Percentiles rank a stretch among this genome's conserved stretches.
Conservation (phyloP, 2,329 filamentous ascomycete species). For the Fusarium papillatum region DNA sequence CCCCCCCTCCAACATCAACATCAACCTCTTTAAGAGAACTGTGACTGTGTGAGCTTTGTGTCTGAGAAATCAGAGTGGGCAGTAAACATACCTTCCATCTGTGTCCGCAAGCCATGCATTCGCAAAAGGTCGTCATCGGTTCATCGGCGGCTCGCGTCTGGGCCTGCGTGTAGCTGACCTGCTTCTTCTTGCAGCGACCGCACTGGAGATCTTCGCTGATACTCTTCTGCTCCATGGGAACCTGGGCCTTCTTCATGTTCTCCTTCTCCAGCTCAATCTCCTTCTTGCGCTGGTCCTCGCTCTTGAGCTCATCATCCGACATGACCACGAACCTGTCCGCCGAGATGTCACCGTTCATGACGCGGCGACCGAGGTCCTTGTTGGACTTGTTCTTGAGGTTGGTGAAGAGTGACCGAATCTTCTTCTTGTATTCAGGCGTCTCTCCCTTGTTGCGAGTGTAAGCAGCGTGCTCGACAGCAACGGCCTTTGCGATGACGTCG, state of each 20-base stretch:
- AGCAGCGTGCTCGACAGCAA: constrained; percentile 88
- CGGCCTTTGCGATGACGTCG: constrained; percentile 78
- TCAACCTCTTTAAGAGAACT: constrained; percentile 40
- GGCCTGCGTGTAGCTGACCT: constrained; percentile 95
- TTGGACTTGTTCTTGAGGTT: constrained; percentile 97
- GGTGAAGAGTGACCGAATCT: constrained; percentile 92
- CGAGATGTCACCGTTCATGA: constrained; percentile 81
- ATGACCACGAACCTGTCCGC: constrained; percentile 85
- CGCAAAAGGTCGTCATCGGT: constrained; percentile 85
- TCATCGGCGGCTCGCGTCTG: constrained; percentile 97
- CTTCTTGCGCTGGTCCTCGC: constrained; percentile 81
- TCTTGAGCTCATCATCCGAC: constrained; percentile 93
- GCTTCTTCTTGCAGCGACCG: constrained; percentile 92
- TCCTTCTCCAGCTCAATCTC: constrained; percentile 86
- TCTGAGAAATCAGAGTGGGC: no score
- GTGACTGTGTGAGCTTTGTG: constrained; percentile 18
- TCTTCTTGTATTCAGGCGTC: constrained; percentile 82
- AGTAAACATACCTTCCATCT: constrained; percentile 76
- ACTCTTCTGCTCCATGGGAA: constrained; percentile 90
- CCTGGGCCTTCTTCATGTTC: constrained; percentile 98
- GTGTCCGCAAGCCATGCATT: constrained; percentile 78
- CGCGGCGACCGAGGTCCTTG: constrained; percentile 78
- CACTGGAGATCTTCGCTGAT: constrained; percentile 91
- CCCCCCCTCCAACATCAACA: constrained; percentile 12
- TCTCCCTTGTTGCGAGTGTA: constrained; percentile 79